Conservation (phyloP, 805 yeast genomes). For the Vanderwaltozyma tropicalis region DNA sequence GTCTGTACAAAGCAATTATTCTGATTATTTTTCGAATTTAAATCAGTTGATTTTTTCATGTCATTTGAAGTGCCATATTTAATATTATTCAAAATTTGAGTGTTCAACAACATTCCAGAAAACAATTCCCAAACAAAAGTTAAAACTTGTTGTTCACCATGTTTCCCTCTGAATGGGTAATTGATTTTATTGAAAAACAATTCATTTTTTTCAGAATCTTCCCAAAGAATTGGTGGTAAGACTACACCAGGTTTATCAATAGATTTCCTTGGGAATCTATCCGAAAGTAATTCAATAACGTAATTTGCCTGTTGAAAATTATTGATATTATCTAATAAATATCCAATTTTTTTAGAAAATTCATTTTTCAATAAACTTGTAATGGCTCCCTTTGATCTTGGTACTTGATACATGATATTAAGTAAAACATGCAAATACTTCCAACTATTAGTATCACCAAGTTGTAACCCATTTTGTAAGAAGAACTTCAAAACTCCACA, state of each 20-base stretch:
- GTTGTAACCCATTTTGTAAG: constrained; percentile 7
- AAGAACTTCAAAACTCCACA: constrained; percentile 6
- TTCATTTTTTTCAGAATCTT: constrained; percentile 6
- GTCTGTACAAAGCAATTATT: constrained; percentile 7
- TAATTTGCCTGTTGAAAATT: constrained; percentile 16
- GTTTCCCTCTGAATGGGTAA: constrained; percentile 11
- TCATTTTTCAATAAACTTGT: constrained; percentile 7
- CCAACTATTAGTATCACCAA: constrained; percentile 11
- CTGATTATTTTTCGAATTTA: neutral
- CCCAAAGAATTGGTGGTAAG: constrained; percentile 13
- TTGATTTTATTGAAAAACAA: constrained; percentile 9
- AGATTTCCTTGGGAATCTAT: constrained; percentile 12
- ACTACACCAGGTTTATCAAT: constrained; percentile 6
- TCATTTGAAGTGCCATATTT: neutral
- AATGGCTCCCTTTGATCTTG: constrained; percentile 7
- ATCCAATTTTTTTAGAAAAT: constrained; percentile 8
- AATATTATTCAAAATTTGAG: neutral
- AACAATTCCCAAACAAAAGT: constrained; percentile 2
- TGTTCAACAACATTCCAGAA: neutral
- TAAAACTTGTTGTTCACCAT: constrained; percentile 1
- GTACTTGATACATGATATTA: constrained; percentile 5
- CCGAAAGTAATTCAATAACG: constrained; percentile 10
- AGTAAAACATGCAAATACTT: constrained; percentile 11
- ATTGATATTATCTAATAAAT: constrained; percentile 7
- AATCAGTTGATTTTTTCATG: neutral